Conservation (phyloP, 2,329 filamentous ascomycete genomes). For the Colletotrichum karsti region DNA sequence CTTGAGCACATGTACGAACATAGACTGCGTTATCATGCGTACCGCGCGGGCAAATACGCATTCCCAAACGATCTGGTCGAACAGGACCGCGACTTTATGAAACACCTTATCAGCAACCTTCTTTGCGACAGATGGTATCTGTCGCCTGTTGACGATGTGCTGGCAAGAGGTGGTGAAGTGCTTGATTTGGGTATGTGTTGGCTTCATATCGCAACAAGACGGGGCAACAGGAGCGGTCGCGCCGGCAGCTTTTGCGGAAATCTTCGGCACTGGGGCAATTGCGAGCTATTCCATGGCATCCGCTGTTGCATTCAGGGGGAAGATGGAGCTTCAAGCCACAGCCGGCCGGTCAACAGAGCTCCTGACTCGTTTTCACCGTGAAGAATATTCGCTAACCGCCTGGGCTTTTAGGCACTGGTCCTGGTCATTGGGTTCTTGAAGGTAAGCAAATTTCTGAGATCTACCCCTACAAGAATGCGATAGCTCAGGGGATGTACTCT, state of each 20-base stretch:
- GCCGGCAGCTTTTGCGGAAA: background rate
- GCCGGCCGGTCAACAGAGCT: background rate
- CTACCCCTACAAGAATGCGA: background rate
- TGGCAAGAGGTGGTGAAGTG: conserved; percentile 50
- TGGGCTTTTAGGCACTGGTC: conserved; percentile 52
- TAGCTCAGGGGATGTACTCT: too few species aligned
- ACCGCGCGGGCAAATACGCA: conserved; percentile 50
- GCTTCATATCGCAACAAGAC: background rate
- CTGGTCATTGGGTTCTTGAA: conserved; percentile 60
- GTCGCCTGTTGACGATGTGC: conserved; percentile 48
- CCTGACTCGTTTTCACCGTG: background rate
- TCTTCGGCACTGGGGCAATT: background rate
- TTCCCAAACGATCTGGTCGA: conserved; percentile 54
- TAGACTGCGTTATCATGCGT: conserved; percentile 49
- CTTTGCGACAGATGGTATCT: conserved; percentile 51
- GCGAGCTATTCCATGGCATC: background rate
- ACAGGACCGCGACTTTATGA: conserved; percentile 50
- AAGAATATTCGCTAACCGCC: conserved; percentile 27
- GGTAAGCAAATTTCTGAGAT: conserved; percentile 44
- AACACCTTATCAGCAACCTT: conserved; percentile 48
- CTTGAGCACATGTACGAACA: conserved; percentile 52
- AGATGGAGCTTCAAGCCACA: background rate
- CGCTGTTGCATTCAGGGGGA: background rate
- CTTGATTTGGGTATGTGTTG: conserved; percentile 54
- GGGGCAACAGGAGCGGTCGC: background rate